phyloP scores from a whole-genome alignment of 192 early-diverging fungal species.

The Entophlyctis luteolus region DNA sequence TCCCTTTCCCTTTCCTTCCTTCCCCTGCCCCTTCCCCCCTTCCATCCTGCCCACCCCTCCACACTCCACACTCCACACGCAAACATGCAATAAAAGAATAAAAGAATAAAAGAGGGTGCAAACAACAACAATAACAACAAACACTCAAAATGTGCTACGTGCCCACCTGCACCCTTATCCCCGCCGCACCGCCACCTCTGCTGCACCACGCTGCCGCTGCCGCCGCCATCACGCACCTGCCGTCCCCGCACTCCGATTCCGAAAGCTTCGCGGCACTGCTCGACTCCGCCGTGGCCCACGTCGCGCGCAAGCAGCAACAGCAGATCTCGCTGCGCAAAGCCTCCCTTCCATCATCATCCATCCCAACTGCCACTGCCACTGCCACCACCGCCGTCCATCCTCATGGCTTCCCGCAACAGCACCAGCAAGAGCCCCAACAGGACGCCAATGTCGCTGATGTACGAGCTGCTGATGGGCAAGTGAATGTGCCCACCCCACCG shows the following conservation, averaged over 20 bases:
- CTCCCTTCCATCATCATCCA: background rate
- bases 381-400: background rate
- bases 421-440: background rate
- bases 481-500: background rate
- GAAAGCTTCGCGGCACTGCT: background rate
- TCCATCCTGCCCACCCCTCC: no score
- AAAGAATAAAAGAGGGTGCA: no score
- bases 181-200: background rate
- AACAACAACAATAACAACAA: background rate
- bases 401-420: background rate
- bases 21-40: no score
- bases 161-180: background rate
- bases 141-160: slow-evolving; percentile 10
- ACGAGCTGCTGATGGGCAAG: slow-evolving; percentile 14
- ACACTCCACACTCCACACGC: no score
- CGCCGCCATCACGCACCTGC: background rate
- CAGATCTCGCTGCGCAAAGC: background rate
- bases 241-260: background rate
- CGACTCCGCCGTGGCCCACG: background rate
- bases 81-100: no score
- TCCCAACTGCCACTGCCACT: background rate
- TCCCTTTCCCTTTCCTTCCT: no score
- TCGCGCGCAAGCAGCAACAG: background rate
- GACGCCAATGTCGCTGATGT: background rate
- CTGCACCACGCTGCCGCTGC: background rate